Conservation (phyloP, 495 filamentous ascomycete species). For the Elaphomyces granulatus region DNA sequence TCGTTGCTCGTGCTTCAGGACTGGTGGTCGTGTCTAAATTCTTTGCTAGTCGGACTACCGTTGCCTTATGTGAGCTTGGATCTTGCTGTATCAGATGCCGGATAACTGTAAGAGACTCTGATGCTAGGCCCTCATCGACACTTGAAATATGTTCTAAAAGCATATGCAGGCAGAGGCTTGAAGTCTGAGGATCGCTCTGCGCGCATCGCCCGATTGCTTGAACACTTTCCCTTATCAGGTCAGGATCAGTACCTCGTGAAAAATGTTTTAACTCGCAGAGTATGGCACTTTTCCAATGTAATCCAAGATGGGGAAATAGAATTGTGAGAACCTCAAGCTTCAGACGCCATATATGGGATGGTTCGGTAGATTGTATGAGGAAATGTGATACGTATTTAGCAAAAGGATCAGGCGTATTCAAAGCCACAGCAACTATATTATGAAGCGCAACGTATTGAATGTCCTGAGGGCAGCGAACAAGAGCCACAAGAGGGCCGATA, state of each 20-base stretch:
- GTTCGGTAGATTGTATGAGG: constrained; percentile 64
- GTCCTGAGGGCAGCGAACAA: constrained; percentile 71
- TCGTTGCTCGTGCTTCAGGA: constrained; percentile 74
- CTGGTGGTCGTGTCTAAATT: constrained; percentile 75
- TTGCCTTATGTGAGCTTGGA: constrained; percentile 57
- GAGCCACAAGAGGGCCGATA: constrained; percentile 70
- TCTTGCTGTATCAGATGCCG: constrained; percentile 91
- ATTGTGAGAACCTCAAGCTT: constrained; percentile 85
- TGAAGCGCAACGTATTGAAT: constrained; percentile 79
- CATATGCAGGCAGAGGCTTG: constrained; percentile 62
- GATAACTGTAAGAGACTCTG: constrained; percentile 83
- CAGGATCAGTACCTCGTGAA: constrained; percentile 58
- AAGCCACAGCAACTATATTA: constrained; percentile 82
- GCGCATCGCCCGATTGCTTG: constrained; percentile 87
- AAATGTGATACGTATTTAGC: constrained; percentile 78
- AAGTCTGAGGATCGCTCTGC: constrained; percentile 53
- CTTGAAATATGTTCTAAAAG: constrained; percentile 74
- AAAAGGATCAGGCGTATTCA: constrained; percentile 58
- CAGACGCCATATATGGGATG: constrained; percentile 71
- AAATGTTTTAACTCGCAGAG: constrained; percentile 90
- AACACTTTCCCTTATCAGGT: constrained; percentile 73
- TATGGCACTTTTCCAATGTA: constrained; percentile 67
- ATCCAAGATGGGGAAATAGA: constrained; percentile 68
- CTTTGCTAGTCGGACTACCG: constrained; percentile 82
- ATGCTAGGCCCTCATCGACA: constrained; percentile 70